These are phyloP conservation scores for Iris macrosiphon DNA, from an alignment of 106 monocot genomes.

Conservation along the genomic window DNA sequence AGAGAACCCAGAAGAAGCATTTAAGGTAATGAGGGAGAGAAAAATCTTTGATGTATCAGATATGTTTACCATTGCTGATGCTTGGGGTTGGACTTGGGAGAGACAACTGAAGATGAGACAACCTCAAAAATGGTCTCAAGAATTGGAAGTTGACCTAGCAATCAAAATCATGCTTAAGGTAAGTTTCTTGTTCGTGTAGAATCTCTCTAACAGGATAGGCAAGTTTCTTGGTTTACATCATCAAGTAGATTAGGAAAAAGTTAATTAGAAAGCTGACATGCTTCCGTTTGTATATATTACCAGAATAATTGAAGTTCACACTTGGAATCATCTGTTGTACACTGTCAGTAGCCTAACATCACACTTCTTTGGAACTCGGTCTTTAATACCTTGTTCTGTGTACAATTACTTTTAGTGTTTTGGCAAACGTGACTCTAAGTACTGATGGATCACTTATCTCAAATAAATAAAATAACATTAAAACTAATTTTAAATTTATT, in stretches of 20 bases:
- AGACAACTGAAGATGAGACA: constrained; percentile 62
- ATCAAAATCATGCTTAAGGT: constrained; percentile 89
- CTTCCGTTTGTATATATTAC: no score
- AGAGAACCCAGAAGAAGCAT: constrained; percentile 72
- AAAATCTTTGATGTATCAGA: constrained; percentile 74
- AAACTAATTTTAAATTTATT: no score
- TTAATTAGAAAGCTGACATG: no score
- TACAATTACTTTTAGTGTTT: no score
- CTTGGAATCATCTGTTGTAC: no score
- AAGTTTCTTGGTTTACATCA: background rate
- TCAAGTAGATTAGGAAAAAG: no score
- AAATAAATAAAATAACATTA: no score
- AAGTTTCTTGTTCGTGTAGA: constrained; percentile 16
- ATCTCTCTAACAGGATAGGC: background rate
- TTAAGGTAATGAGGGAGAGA: constrained; percentile 78
- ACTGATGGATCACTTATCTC: no score
- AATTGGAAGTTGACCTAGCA: constrained; percentile 93
- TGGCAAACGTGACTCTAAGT: no score
- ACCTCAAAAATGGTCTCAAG: constrained; percentile 92
- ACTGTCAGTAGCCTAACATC: no score
- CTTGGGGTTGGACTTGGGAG: constrained; percentile 99
- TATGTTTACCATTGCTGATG: constrained; percentile 94
- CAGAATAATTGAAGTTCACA: no score
- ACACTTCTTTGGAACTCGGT: background rate
- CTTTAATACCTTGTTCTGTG: background rate